phyloP scores from a whole-genome alignment of 2,329 filamentous ascomycete genomes.

The Hawksworthiomyces lignivorus region DNA sequence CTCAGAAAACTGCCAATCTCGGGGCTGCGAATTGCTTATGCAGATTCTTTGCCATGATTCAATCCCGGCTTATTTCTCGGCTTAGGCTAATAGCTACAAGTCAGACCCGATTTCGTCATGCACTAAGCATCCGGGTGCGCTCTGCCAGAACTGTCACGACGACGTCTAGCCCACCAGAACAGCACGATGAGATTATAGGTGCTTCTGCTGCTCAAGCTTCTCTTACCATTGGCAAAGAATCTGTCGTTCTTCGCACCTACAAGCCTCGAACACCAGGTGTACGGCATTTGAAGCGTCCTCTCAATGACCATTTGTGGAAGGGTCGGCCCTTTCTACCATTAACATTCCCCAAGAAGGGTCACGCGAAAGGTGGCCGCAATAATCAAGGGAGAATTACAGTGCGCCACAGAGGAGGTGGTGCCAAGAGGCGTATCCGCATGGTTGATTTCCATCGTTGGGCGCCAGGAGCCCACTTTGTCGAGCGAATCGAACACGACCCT shows the following conservation, averaged over 20 bases:
- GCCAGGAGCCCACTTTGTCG: conserved; percentile 78
- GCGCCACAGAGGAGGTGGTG: conserved; percentile 84
- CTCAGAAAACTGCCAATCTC: no score
- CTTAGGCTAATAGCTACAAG: no score
- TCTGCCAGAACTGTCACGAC: conserved; percentile 20
- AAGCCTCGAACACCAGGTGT: conserved; percentile 89
- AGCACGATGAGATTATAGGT: no score
- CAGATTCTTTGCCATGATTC: no score
- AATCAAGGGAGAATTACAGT: conserved; percentile 79
- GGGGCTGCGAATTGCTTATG: no score
- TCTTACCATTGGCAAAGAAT: conserved; percentile 21
- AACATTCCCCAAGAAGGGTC: conserved; percentile 88
- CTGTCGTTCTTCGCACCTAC: conserved; percentile 66
- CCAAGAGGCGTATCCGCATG: conserved; percentile 82
- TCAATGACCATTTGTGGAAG: conserved; percentile 97
- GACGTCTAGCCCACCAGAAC: no score
- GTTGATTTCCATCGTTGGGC: conserved; percentile 79
- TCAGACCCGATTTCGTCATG: no score
- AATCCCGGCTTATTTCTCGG: no score
- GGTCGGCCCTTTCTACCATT: conserved; percentile 74
- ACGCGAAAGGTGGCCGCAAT: conserved; percentile 88
- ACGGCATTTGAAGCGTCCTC: conserved; percentile 80
- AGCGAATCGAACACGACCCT: conserved; percentile 94
- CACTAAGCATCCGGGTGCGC: not conserved
- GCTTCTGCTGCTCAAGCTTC: not conserved